Percentiles rank a stretch among this genome's conserved stretches.
Conservation (phyloP, 306 rosid genomes). For the Sesbania bispinosa region DNA sequence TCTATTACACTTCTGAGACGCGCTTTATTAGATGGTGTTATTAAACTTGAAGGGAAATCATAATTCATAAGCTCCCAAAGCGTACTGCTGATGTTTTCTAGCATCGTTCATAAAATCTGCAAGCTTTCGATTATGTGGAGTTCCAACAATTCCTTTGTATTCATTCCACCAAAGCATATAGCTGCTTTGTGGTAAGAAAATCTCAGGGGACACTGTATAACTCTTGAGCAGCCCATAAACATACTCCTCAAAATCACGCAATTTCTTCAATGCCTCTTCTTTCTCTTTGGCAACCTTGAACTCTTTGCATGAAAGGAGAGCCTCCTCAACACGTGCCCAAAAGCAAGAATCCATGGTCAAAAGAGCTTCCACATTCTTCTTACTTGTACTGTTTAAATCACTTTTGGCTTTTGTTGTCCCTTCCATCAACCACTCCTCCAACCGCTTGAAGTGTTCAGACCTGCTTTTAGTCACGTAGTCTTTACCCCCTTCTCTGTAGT, state of each 20-base stretch:
- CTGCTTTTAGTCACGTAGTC: constrained; percentile 32
- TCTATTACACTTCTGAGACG: neutral
- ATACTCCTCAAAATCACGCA: constrained; percentile 41
- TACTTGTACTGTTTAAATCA: neutral
- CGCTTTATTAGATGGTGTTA: neutral
- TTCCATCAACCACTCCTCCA: constrained; percentile 43
- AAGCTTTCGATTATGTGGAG: constrained; percentile 21
- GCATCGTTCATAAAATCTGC: constrained; percentile 28
- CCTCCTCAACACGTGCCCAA: constrained; percentile 64
- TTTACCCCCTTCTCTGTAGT: constrained; percentile 22
- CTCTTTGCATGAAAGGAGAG: constrained; percentile 23
- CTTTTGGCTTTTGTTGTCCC: neutral
- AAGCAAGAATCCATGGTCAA: constrained; percentile 65
- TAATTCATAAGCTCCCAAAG: constrained; percentile 27
- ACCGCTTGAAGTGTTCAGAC: constrained; percentile 27
- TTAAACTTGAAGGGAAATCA: neutral
- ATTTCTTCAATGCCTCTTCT: neutral
- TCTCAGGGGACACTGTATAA: constrained; percentile 50
- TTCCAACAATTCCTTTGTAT: constrained; percentile 26
- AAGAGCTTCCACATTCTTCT: constrained; percentile 16
- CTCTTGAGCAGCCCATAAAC: constrained; percentile 36
- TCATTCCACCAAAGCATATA: constrained; percentile 63
- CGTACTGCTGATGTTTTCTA: constrained; percentile 4
- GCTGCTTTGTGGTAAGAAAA: constrained; percentile 49
- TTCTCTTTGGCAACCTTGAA: neutral